These are phyloP conservation scores for Aspergillus coremiiformis DNA, from an alignment of 495 filamentous ascomycete species.

Conservation along the genomic window DNA sequence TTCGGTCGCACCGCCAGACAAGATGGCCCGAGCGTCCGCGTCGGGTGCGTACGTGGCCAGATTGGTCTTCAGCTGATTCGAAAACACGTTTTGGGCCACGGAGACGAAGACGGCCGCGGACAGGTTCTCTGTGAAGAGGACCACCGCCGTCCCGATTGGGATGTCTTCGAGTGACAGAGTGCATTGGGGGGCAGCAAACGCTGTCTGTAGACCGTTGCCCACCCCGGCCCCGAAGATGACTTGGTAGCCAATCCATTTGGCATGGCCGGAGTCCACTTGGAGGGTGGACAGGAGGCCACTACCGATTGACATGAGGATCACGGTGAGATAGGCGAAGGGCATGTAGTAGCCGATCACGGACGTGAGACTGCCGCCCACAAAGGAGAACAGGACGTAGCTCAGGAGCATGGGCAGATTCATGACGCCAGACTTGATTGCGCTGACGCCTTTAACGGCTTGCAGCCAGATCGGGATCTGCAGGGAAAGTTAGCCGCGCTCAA, in stretches of 20 bases:
- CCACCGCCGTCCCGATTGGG: constrained; percentile 51
- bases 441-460: constrained; percentile 27
- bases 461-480: constrained; percentile 32
- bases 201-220: constrained; percentile 21
- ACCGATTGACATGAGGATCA: constrained; percentile 52
- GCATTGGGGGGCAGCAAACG: constrained; percentile 56
- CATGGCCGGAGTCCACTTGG: constrained; percentile 4
- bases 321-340: constrained; percentile 52
- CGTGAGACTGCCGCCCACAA: constrained; percentile 15
- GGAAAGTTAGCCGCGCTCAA: neutral
- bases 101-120: constrained; percentile 63
- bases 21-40: constrained; percentile 39
- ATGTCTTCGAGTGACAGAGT: constrained; percentile 53
- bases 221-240: constrained; percentile 20
- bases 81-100: constrained; percentile 65
- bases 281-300: constrained; percentile 38
- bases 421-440: constrained; percentile 23
- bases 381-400: constrained; percentile 10
- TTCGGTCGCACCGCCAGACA: constrained; percentile 54
- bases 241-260: constrained; percentile 23
- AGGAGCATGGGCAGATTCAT: constrained; percentile 24
- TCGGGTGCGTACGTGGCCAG: constrained; percentile 40
- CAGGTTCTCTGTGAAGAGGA: constrained; percentile 60
- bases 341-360: constrained; percentile 24
- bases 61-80: constrained; percentile 52